Conservation (phyloP, 768 basidiomycete genomes). For the Hericium rajendrae region DNA sequence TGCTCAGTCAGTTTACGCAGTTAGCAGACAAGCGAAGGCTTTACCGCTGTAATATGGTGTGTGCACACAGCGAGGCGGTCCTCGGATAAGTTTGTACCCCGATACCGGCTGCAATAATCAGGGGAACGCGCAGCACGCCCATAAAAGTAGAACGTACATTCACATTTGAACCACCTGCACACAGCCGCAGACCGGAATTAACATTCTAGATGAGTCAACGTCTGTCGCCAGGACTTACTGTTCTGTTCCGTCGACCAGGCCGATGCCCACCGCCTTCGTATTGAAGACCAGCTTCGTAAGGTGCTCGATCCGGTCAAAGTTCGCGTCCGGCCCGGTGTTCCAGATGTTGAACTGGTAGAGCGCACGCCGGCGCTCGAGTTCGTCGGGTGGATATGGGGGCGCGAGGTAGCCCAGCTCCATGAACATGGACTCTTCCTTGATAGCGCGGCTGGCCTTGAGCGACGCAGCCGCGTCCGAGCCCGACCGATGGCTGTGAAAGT, state of each 20-base stretch:
- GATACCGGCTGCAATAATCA: constrained; percentile 32
- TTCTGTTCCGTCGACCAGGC: constrained; percentile 74
- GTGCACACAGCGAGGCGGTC: constrained; percentile 70
- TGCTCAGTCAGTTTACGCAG: not conserved
- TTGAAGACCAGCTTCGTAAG: constrained; percentile 89
- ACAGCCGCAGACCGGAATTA: constrained; percentile 1
- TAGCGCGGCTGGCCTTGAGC: constrained; percentile 32
- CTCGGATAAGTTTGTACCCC: constrained; percentile 37
- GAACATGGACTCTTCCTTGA: constrained; percentile 63
- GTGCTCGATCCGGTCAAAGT: constrained; percentile 91
- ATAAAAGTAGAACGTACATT: constrained; percentile 43
- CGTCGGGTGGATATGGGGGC: constrained; percentile 80
- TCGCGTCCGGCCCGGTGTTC: constrained; percentile 76
- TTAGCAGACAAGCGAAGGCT: constrained; percentile 10
- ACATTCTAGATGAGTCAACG: constrained; percentile 3
- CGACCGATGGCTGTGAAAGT: constrained; percentile 10
- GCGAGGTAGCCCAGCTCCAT: constrained; percentile 56
- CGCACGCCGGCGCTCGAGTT: constrained; percentile 72
- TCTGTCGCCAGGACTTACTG: constrained; percentile 41
- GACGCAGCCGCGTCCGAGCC: not conserved
- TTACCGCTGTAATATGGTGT: constrained; percentile 73
- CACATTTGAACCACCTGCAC: constrained; percentile 78
- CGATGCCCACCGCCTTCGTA: constrained; percentile 76
- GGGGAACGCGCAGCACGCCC: not conserved
- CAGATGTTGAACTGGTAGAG: constrained; percentile 91